A percentile compares a stretch with the other conserved stretches of the same genome.
Evolutionary conservation across 139 green algal species (phyloP).

Genomic region (Ostreobium quekettii): DNA sequence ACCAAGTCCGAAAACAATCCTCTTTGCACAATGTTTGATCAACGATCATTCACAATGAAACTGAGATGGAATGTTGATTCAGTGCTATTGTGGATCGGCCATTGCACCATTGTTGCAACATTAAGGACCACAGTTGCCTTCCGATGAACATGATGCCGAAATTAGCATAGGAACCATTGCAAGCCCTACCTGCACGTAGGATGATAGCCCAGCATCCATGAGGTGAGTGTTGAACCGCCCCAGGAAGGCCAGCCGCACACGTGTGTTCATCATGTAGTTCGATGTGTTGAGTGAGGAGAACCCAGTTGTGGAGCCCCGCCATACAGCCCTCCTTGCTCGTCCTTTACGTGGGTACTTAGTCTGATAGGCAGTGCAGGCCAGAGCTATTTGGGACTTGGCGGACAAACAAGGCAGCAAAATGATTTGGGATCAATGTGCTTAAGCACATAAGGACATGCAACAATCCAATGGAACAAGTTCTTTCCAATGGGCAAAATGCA

Average conservation of each 20-base stretch:
- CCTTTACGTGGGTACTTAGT: no score
- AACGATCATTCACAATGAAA: neutral
- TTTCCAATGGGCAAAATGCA: no score
- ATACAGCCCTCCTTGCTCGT: slow-evolving; percentile 29
- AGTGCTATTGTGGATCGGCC: neutral
- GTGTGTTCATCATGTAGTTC: slow-evolving; percentile 22
- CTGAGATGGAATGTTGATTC: neutral
- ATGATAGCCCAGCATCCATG: slow-evolving; percentile 13
- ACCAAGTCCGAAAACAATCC: no score
- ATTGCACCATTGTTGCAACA: no score
- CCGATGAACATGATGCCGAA: slow-evolving; percentile 11
- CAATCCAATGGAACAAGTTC: no score
- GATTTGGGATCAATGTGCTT: no score
- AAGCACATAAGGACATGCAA: no score
- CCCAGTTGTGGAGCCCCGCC: slow-evolving; percentile 36
- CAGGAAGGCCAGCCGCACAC: slow-evolving; percentile 27
- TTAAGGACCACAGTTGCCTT: slow-evolving; percentile 20
- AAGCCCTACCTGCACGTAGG: slow-evolving; percentile 13
- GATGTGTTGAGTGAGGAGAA: slow-evolving; percentile 14
- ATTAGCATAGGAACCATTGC: slow-evolving; percentile 10
- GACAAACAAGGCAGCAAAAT: no score
- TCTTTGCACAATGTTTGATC: neutral
- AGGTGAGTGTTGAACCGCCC: slow-evolving; percentile 22
- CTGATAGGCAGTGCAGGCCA: no score
- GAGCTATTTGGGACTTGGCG: no score